Evolutionary conservation across 1,139 yeast genomes (phyloP), one percentile per base, ranked within the genome.

Genomic region (Yamadazyma jaroonii): DNA sequence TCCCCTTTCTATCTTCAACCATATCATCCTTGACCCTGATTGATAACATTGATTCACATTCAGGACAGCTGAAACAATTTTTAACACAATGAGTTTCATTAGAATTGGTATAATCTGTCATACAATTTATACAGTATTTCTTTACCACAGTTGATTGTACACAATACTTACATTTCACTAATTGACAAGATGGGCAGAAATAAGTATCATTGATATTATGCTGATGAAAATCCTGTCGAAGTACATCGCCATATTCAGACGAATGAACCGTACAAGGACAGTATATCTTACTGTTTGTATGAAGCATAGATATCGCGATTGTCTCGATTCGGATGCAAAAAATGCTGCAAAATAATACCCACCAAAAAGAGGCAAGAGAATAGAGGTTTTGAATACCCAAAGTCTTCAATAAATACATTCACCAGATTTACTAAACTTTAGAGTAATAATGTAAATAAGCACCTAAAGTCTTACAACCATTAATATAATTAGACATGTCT

Each of bases 391-490:
- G n/a, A n/a, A n/a, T n/a, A n/a, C n/a, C n/a, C n/a, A n/a, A n/a
- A n/a, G n/a, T 17, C 20, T 17, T 25, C 4, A 12, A 27, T 27
- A 27, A 27, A 27, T 27, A 12, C 11, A 14, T 15, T 14, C 9
- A 29, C 23, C 21, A n/a, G n/a, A n/a, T n/a, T n/a, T n/a, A n/a
- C n/a, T 40, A 57, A 22, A 59, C 46, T 52, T 59, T 65, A 33
- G 86, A 85, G 52, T 84, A 83, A 68, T 84, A 90, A 67, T 90
- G 97, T 59, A 92, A 74, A 66, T 88, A 92, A 15, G 97, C 96
- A 48, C 95, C 87, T 64, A 92, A 77, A 21, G 96, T 84, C 74
- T 94, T 94, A 57, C 86, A 82, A 45, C 99, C 99, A 58, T 87
- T 85, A 52, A 92, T 81, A 65, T 87, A 94, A 73, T 94, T 94